These are phyloP conservation scores for Inga oerstediana DNA, from an alignment of 306 rosid species.

Conservation along the genomic window DNA sequence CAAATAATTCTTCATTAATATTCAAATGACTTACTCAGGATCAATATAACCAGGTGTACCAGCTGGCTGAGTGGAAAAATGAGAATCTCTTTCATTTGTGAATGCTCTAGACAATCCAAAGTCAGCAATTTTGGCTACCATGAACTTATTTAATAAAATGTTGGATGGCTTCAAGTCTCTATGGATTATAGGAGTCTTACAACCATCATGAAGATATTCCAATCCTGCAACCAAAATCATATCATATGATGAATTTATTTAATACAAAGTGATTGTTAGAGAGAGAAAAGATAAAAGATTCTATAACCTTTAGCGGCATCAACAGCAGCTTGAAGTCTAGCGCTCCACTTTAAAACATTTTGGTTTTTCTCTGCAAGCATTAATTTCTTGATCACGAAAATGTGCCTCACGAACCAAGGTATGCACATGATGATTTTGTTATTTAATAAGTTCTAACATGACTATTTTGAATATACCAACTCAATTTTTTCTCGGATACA, in stretches of 20 bases:
- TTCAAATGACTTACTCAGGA: conserved; percentile 35
- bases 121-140: conserved; percentile 47
- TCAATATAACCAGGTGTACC: conserved; percentile 40
- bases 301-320: conserved; percentile 21
- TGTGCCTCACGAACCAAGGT: neutral
- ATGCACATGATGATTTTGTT: neutral
- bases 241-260: too few species aligned
- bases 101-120: conserved; percentile 44
- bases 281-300: neutral
- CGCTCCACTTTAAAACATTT: conserved; percentile 32
- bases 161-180: conserved; percentile 51
- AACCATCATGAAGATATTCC: conserved; percentile 36
- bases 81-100: conserved; percentile 2
- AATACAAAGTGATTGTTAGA: too few species aligned
- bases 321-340: conserved; percentile 12
- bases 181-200: conserved; percentile 25
- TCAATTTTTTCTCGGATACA: too few species aligned
- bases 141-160: conserved; percentile 34
- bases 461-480: too few species aligned
- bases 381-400: neutral
- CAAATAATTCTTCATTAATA: too few species aligned
- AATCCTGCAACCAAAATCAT: neutral
- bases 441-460: too few species aligned
- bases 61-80: conserved; percentile 20
- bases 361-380: neutral